Percentiles rank a stretch among this genome's conserved stretches.
Conservation (phyloP, 2,329 filamentous ascomycete genomes). For the Trichoderma simmonsii region DNA sequence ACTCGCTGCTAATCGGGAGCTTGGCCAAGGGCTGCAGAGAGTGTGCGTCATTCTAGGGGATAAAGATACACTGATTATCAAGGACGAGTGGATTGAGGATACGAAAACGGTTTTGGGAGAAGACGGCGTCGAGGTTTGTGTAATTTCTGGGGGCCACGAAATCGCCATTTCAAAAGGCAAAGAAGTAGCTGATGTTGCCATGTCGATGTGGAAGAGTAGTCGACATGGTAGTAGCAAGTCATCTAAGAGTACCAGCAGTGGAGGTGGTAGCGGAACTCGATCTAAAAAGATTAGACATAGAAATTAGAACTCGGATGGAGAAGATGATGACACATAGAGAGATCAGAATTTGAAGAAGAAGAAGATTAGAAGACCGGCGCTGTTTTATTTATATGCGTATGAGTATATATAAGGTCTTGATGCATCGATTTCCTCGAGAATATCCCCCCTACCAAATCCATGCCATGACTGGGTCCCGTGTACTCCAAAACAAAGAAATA, state of each 20-base stretch:
- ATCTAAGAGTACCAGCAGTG: not conserved
- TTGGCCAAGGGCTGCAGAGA: slow-evolving; percentile 37
- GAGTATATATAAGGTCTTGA: not conserved
- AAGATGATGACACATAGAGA: too few species aligned
- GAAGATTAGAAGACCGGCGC: not conserved
- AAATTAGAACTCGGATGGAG: not conserved
- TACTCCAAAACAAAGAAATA: not conserved
- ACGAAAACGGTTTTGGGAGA: slow-evolving; percentile 54
- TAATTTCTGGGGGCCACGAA: slow-evolving; percentile 66
- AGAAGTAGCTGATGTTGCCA: slow-evolving; percentile 49
- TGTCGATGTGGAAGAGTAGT: slow-evolving; percentile 32
- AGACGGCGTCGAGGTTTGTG: slow-evolving; percentile 53
- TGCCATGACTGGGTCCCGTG: not conserved
- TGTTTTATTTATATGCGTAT: not conserved
- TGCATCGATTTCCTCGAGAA: not conserved
- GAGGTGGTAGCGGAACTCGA: not conserved
- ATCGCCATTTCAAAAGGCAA: slow-evolving; percentile 60
- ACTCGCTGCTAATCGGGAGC: slow-evolving; percentile 36
- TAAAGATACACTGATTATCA: slow-evolving; percentile 64
- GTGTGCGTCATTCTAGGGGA: slow-evolving; percentile 65
- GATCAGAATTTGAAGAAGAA: not conserved
- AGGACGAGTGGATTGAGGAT: slow-evolving; percentile 62
- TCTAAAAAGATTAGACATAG: slow-evolving; percentile 12
- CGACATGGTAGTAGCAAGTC: not conserved
- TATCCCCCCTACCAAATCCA: not conserved